Conservation (phyloP, 2,329 filamentous ascomycete genomes). For the Cytospora mali region DNA sequence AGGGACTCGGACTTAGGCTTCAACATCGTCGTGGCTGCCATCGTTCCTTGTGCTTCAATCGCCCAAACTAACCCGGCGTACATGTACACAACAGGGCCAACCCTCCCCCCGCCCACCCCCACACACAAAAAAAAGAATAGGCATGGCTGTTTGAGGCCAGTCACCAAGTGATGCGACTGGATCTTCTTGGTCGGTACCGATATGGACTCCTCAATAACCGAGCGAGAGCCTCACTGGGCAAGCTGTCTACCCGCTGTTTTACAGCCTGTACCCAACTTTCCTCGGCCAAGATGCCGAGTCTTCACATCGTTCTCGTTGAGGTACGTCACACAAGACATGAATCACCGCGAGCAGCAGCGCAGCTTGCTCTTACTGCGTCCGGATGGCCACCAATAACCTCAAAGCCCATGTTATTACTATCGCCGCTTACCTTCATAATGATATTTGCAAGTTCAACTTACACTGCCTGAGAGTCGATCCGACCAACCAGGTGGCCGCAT, state of each 20-base stretch:
- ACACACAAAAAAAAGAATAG: not conserved
- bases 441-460: not conserved
- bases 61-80: too few species aligned
- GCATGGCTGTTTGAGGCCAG: not conserved
- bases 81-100: too few species aligned
- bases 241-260: not conserved
- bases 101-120: too few species aligned
- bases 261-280: not conserved
- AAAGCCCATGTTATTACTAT: not conserved
- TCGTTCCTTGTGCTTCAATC: too few species aligned
- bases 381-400: not conserved
- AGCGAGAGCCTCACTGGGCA: not conserved
- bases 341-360: constrained; percentile 12
- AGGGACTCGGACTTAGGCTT: not conserved
- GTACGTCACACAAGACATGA: constrained; percentile 26
- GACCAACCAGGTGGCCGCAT: not conserved
- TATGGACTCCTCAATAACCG: not conserved
- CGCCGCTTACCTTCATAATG: not conserved
- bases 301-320: constrained; percentile 12
- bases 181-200: not conserved
- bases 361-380: not conserved
- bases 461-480: constrained; percentile 5
- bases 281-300: not conserved
- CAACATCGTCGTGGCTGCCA: not conserved
- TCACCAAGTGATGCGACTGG: constrained; percentile 8